Percentiles rank a stretch among this genome's conserved stretches.
phyloP scores from a whole-genome alignment of 768 basidiomycete genomes.

The Suillus lakei region DNA sequence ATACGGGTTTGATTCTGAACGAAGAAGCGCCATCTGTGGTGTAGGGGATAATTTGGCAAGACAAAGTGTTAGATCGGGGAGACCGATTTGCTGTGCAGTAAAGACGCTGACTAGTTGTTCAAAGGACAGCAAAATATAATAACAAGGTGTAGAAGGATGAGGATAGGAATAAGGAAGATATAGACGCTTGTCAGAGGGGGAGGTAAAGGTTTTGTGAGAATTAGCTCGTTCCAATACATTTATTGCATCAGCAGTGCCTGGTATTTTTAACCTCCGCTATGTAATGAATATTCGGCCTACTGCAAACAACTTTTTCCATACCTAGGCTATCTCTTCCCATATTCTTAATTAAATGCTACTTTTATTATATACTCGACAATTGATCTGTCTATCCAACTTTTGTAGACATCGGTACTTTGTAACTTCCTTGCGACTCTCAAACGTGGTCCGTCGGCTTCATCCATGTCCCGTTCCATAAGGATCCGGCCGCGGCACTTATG shows the following conservation, averaged over 20 bases:
- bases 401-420: no score
- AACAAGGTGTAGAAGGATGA: constrained; percentile 8
- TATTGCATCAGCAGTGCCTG: constrained; percentile 19
- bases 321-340: neutral
- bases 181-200: constrained; percentile 26
- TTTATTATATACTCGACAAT: no score
- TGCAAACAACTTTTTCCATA: no score
- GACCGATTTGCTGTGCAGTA: constrained; percentile 1
- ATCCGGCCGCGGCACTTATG: neutral
- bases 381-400: no score
- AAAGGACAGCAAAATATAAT: constrained; percentile 1
- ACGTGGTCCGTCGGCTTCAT: neutral
- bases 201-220: constrained; percentile 34
- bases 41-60: neutral
- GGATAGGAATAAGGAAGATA: constrained; percentile 9
- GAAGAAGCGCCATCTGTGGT: constrained; percentile 33
- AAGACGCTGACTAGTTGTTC: constrained; percentile 12
- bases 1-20: constrained; percentile 24
- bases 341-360: no score
- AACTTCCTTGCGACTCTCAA: no score
- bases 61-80: constrained; percentile 4
- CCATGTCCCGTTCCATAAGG: neutral
- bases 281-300: neutral
- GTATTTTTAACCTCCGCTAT: constrained; percentile 35
- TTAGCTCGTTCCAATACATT: constrained; percentile 18